Evolutionary conservation across 1,139 yeast genomes (phyloP), one percentile per base, ranked within the genome.

Genomic region (Meyerozyma elateridarum): DNA sequence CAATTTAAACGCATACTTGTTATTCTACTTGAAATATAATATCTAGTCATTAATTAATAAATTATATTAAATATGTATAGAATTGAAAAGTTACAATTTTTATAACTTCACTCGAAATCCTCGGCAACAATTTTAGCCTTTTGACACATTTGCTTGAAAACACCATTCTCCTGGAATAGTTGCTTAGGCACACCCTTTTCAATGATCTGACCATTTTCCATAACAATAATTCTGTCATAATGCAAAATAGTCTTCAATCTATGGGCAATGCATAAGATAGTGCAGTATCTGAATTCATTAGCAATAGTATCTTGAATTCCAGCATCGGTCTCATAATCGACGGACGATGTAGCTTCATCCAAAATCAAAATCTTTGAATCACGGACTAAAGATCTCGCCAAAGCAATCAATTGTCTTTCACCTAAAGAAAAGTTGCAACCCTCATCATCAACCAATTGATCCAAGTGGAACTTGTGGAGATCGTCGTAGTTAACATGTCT

Each of bases 321-420:
- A 28, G 73, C 64, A 54, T 84, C 93, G 0, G 93, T 82, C 42
- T 77, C 85, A 49, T 79, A 80, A 52, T 84, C 94, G 26, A 84
- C 91, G 7, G 84, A 76, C 0, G 93, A 82, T 0, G 94, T 84
- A 11, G 94, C 93, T 54, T 84, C 94, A 52, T 84, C 94, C 37
- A 84, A 56, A 38, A 84, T 77, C 42, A 84, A 60, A 36, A 84
- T 76, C 48, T 71, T 75, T 5, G 85, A 65, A 31, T 74, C 69
- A 40, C 85, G 70, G n/a, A 82, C 85, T 40, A 84, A 61, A 0
- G 94, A 89, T 44, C 93, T 70, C 0, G 91, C 85, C 42, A 84
- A 69, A 2, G 91, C 82, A 35, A 84, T 58, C 41, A 84, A 57
- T 54, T 84, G 94, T 33, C 85, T 70, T 53, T 84, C 91, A 29